Conservation (phyloP, 2,329 filamentous ascomycete species). For the Xylaria multiplex region DNA sequence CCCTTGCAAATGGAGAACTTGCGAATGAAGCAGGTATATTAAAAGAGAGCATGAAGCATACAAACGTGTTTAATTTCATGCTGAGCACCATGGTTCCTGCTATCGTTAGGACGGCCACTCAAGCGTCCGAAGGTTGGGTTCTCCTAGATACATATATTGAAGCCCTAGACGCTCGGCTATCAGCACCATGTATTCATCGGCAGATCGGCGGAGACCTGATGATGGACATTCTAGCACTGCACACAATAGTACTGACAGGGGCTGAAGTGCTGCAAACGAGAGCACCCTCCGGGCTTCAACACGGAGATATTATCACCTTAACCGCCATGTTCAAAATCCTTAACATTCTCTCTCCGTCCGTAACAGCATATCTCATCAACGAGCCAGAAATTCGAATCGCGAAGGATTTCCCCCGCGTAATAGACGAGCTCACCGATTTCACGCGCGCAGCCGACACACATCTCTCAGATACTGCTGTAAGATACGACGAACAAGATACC, state of each 20-base stretch:
- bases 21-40: conserved; percentile 59
- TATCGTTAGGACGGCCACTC: conserved; percentile 55
- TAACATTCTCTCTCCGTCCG: conserved; percentile 47
- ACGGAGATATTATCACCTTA: conserved; percentile 43
- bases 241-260: conserved; percentile 48
- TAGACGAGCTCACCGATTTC: conserved; percentile 43
- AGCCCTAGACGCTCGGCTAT: conserved; percentile 54
- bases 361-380: conserved; percentile 45
- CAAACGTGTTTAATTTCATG: conserved; percentile 58
- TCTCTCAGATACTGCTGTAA: conserved; percentile 36
- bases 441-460: conserved; percentile 41
- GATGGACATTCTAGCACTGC: conserved; percentile 47
- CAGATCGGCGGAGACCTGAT: conserved; percentile 52
- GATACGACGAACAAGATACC: conserved; percentile 1
- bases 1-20: conserved; percentile 61
- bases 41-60: conserved; percentile 59
- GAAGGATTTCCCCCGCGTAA: conserved; percentile 32
- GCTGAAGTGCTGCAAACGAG: conserved; percentile 43
- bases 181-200: conserved; percentile 49
- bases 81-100: conserved; percentile 65
- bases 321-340: conserved; percentile 41
- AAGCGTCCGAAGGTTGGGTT: conserved; percentile 54
- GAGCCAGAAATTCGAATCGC: conserved; percentile 37
- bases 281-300: conserved; percentile 35
- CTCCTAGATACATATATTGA: conserved; percentile 62